These are phyloP conservation scores for Jatropha podagrica DNA, from an alignment of 441 rosid species.

Conservation along the genomic window DNA sequence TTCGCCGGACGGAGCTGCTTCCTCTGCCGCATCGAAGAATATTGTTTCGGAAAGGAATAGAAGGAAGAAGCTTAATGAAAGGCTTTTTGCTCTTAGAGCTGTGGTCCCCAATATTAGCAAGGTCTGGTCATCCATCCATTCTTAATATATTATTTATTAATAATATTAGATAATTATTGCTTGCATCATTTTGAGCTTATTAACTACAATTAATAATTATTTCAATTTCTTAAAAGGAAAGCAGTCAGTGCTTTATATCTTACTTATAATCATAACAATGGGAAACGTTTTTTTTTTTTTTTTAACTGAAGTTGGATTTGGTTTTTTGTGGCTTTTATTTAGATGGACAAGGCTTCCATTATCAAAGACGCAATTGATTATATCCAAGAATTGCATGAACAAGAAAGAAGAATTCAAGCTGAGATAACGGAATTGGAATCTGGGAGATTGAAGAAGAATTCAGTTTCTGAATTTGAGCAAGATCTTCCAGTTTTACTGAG, in stretches of 20 bases:
- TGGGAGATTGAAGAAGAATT: constrained; percentile 36
- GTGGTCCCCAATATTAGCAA: constrained; percentile 94
- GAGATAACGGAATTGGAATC: constrained; percentile 80
- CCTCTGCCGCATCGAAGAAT: constrained; percentile 68
- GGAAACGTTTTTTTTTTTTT: neutral
- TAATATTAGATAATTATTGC: neutral
- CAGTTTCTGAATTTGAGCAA: constrained; percentile 47
- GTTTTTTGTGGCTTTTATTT: neutral
- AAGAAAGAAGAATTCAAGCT: constrained; percentile 61
- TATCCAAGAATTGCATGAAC: constrained; percentile 77
- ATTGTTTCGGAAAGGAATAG: constrained; percentile 80
- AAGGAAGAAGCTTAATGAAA: constrained; percentile 80
- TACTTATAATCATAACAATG: neutral
- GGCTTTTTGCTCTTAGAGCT: constrained; percentile 81
- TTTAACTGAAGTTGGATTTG: neutral
- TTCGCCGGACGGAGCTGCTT: constrained; percentile 75
- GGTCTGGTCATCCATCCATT: constrained; percentile 32
- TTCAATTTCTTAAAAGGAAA: neutral
- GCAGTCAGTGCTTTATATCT: neutral
- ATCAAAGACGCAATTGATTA: constrained; percentile 89
- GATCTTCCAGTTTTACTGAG: constrained; percentile 56
- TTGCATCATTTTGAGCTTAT: constrained; percentile 1
- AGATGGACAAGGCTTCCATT: constrained; percentile 99
- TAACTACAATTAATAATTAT: neutral
- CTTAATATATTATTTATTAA: neutral